Evolutionary conservation across 345 rosid genomes (phyloP).

Genomic region (Orychophragmus violaceus): DNA sequence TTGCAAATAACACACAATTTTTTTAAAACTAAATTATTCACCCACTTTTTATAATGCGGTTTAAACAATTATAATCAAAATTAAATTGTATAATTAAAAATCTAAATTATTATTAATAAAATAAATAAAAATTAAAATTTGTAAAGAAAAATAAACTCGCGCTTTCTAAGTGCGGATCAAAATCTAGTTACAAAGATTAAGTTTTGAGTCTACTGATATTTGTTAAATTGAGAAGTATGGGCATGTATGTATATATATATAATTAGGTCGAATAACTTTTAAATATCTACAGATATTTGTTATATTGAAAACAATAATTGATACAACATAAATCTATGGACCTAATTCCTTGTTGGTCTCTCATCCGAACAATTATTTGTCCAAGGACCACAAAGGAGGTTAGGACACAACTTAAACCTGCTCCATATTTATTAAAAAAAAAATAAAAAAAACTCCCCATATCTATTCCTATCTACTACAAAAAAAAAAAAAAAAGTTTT

Average conservation of each 20-base stretch:
- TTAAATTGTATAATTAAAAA: no score
- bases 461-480: neutral
- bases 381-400: neutral
- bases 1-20: no score
- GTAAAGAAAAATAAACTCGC: no score
- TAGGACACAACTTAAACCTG: slow-evolving; percentile 9
- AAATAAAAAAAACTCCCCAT: no score
- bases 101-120: no score
- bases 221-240: neutral
- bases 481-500: neutral
- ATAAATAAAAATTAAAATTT: no score
- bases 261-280: neutral
- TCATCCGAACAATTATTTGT: neutral
- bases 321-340: neutral
- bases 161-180: no score
- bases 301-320: neutral
- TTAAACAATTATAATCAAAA: no score
- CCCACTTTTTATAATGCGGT: no score
- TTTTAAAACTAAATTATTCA: no score
- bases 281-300: neutral
- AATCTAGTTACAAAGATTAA: neutral
- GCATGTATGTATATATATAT: neutral
- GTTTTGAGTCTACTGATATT: neutral
- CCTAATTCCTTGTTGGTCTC: neutral
- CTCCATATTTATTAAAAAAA: neutral